Evolutionary conservation across 805 yeast species (phyloP), one percentile per base, ranked within the genome.

Genomic region (Yarrowia deformans): DNA sequence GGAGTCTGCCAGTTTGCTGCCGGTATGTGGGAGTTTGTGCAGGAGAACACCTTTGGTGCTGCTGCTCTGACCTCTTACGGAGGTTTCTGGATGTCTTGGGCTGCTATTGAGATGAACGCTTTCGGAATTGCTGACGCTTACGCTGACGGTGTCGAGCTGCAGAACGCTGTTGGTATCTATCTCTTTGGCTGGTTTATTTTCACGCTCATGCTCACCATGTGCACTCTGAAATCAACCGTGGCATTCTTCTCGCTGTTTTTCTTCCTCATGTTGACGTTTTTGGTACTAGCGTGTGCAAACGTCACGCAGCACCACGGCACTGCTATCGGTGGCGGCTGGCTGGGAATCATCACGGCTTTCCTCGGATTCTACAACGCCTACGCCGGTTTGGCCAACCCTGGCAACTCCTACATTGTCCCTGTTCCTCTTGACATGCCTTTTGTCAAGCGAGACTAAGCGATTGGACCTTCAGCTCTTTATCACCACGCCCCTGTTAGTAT

Each of bases 361-460:
- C 76, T 86, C 63, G 90, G 89, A 0, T 88, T 89, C 88, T 88
- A 87, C 75, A 87, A 88, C 75, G 91, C 91, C 7, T 87, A 81
- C 72, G 90, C 90, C 2, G 92, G 91, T 82, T 76, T 86, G 42
- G 87, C 91, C 39, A 89, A 84, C 70, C 80, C 79, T 45, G 88
- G 87, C 74, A 90, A 90, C 77, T 81, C 91, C 5, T 89, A 87
- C 75, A 58, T 89, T 55, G 80, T 83, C 35, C 80, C 82, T 54
- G 79, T 80, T 73, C 85, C 85, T 23, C 74, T 84, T 37, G 85
- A 81, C 67, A 85, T 87, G 84, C 89, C 89, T 13, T 63, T 50
- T 32, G 69, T 54, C 52, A 66, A 63, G 68, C 35, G 37, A 48
- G 56, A 48, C 18, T 63, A 49, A 29, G 29, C 7, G 2, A 10